Evolutionary conservation across 129 eudicot genomes (phyloP).

Genomic region (carrot (Daucus carota)): DH1_v3.0 NC_030381.2:26912001-26912500

Average conservation of each 20-base stretch:
- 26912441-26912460: background rate
- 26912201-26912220: slow-evolving; percentile 59
- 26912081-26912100: background rate
- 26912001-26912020: slow-evolving; percentile 61
- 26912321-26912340: background rate
- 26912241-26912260: slow-evolving; percentile 66
- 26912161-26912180: slow-evolving; percentile 60
- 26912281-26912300: slow-evolving; percentile 41
- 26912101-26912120: background rate
- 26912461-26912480: background rate
- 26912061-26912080: background rate
- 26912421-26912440: background rate
- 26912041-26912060: slow-evolving; percentile 49
- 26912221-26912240: slow-evolving; percentile 65
- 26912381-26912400: background rate
- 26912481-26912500: background rate
- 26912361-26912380: background rate
- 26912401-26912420: background rate
- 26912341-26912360: background rate
- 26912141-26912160: background rate
- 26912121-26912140: background rate
- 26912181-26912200: slow-evolving; percentile 85
- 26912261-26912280: slow-evolving; percentile 69
- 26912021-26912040: slow-evolving; percentile 38
- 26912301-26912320: background rate